These are phyloP conservation scores for Aristolochia contorta DNA, from an alignment of 164 flowering plant genomes.

Conservation along the genomic window DNA sequence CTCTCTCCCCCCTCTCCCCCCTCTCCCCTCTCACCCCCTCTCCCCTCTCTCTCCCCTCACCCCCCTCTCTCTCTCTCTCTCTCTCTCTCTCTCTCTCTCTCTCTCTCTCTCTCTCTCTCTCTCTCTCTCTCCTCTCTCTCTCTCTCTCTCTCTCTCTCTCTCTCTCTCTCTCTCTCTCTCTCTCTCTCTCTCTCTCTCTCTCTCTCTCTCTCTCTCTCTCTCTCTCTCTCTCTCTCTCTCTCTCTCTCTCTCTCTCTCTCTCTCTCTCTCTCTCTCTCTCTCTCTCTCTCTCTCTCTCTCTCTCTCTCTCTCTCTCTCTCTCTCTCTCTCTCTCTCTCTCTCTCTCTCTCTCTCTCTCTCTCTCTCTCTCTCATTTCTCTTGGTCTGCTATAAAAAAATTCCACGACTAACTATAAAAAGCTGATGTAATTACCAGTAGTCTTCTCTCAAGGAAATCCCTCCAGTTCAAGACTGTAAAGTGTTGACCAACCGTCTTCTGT, in stretches of 20 bases:
- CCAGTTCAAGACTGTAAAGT: not conserved
- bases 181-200: slow-evolving; percentile 5
- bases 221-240: slow-evolving; percentile 7
- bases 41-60: slow-evolving; percentile 7
- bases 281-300: slow-evolving; percentile 7
- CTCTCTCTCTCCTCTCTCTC: slow-evolving; percentile 7
- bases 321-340: slow-evolving; percentile 1
- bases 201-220: slow-evolving; percentile 6
- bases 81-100: slow-evolving; percentile 6
- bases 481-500: not conserved
- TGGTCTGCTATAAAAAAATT: not conserved
- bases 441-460: not conserved
- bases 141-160: slow-evolving; percentile 6
- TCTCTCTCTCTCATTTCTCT: not conserved
- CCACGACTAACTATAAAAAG: not conserved
- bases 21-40: slow-evolving; percentile 7
- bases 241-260: slow-evolving; percentile 6
- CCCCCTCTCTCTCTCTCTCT: slow-evolving; percentile 5
- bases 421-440: not conserved
- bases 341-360: slow-evolving; percentile 1
- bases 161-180: slow-evolving; percentile 6
- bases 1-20: slow-evolving; percentile 6
- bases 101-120: slow-evolving; percentile 7
- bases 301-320: slow-evolving; percentile 6
- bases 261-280: slow-evolving; percentile 6